phyloP scores from a whole-genome alignment of 176 grass and related monocot species.

The Pharus latifolius region DNA sequence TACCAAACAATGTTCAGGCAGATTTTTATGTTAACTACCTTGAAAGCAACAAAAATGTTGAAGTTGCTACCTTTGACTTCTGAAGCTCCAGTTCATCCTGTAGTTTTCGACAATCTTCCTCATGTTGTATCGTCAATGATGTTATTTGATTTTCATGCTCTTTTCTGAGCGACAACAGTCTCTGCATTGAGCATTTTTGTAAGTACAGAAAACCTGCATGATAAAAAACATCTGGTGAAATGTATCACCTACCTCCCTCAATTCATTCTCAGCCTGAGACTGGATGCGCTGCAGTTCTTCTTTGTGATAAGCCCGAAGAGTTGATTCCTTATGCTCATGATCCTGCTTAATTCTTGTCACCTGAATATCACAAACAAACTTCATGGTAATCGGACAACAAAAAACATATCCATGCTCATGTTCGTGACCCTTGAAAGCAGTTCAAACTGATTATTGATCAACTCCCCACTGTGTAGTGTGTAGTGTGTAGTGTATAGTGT shows the following conservation, averaged over 20 bases:
- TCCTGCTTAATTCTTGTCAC: constrained; percentile 68
- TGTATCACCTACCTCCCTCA: constrained; percentile 67
- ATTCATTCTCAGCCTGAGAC: constrained; percentile 83
- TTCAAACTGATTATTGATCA: background rate
- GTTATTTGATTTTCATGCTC: constrained; percentile 85
- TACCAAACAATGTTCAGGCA: constrained; percentile 18
- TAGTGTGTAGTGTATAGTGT: background rate
- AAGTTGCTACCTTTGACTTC: constrained; percentile 71
- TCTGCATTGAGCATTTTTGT: constrained; percentile 33
- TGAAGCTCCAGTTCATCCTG: constrained; percentile 87
- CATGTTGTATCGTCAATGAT: constrained; percentile 54
- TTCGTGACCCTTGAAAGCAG: too few relatives aligned
- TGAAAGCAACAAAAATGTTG: constrained; percentile 2
- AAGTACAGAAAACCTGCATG: constrained; percentile 4
- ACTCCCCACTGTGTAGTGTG: background rate
- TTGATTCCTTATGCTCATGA: constrained; percentile 67
- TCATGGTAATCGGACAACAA: constrained; percentile 4
- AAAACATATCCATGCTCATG: background rate
- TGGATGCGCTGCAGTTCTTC: constrained; percentile 69
- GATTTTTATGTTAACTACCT: constrained; percentile 5
- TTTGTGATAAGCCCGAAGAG: constrained; percentile 54
- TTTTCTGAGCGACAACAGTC: constrained; percentile 54
- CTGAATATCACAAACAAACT: constrained; percentile 42
- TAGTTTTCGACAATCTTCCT: constrained; percentile 73
- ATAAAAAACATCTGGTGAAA: background rate